phyloP scores from a whole-genome alignment of 2,329 filamentous ascomycete species.

The Diplodia scrobiculata region DNA sequence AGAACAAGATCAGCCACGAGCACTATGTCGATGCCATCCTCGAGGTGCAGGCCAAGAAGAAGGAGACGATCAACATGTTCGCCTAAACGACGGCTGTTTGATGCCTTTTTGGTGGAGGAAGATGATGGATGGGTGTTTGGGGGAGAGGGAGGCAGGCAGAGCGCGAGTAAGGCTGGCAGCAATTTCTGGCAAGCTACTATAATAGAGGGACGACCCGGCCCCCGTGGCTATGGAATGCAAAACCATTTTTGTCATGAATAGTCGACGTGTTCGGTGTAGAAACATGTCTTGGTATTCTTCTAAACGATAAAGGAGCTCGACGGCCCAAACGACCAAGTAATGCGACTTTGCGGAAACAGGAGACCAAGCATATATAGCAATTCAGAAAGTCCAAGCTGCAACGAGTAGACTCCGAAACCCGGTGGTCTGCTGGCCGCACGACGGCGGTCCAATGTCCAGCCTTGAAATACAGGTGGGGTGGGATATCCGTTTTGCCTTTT shows the following conservation, averaged over 20 bases:
- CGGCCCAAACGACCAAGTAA: too few species aligned
- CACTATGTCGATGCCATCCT: slow-evolving; percentile 98
- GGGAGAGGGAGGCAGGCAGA: background rate
- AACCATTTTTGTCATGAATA: background rate
- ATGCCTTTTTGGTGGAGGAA: background rate
- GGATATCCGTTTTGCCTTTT: too few species aligned
- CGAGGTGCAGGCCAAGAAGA: slow-evolving; percentile 95
- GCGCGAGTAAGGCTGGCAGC: too few species aligned
- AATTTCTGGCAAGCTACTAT: background rate
- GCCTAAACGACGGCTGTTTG: slow-evolving; percentile 35
- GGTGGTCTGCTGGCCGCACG: too few species aligned
- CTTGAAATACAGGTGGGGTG: too few species aligned
- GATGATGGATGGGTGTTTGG: background rate
- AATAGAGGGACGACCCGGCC: slow-evolving; percentile 12
- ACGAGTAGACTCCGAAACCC: too few species aligned
- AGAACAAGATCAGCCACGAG: slow-evolving; percentile 96
- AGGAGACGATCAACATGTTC: slow-evolving; percentile 64
- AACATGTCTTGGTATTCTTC: too few species aligned
- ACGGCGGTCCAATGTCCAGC: too few species aligned
- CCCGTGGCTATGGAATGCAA: slow-evolving; percentile 1
- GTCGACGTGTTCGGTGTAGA: background rate
- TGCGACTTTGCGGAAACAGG: too few species aligned
- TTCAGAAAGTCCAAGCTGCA: too few species aligned
- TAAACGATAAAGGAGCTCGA: too few species aligned
- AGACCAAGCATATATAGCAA: too few species aligned